Evolutionary conservation across 2,329 filamentous ascomycete genomes (phyloP).

Genomic region (Fusarium mangiferae): DNA sequence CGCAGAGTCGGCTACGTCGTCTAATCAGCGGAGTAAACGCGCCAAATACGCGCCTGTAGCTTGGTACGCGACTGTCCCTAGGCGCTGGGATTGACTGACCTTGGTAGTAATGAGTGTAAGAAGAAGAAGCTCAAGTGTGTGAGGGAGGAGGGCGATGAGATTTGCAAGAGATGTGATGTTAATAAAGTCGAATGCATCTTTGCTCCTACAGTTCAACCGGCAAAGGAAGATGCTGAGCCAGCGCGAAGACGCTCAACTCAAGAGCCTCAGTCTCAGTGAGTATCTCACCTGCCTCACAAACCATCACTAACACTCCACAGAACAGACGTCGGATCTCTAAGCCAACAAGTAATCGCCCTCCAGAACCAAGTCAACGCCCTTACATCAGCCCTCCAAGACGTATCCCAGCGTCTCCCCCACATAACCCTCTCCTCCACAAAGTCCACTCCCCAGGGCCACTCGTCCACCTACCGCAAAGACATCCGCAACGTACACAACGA

Average conservation of each 20-base stretch:
- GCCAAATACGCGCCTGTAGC: constrained; percentile 17
- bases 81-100: background rate
- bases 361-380: constrained; percentile 2
- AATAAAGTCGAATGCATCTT: constrained; percentile 5
- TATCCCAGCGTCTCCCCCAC: constrained; percentile 2
- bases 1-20: background rate
- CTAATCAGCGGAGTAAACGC: constrained; percentile 1
- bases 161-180: background rate
- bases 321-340: background rate
- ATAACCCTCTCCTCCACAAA: background rate
- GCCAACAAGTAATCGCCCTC: background rate
- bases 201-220: background rate
- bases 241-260: background rate
- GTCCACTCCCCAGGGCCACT: background rate
- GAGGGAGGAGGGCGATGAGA: background rate
- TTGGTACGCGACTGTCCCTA: background rate
- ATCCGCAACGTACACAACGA: background rate
- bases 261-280: background rate
- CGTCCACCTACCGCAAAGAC: background rate
- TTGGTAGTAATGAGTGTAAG: constrained; percentile 7
- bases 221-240: background rate
- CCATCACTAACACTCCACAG: accelerated
- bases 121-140: constrained; percentile 17
- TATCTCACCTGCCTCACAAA: accelerated
- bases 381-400: background rate